A percentile compares a stretch with the other conserved stretches of the same genome.
phyloP scores from a whole-genome alignment of 208 protist genomes.

The Crithidia bombi region DNA sequence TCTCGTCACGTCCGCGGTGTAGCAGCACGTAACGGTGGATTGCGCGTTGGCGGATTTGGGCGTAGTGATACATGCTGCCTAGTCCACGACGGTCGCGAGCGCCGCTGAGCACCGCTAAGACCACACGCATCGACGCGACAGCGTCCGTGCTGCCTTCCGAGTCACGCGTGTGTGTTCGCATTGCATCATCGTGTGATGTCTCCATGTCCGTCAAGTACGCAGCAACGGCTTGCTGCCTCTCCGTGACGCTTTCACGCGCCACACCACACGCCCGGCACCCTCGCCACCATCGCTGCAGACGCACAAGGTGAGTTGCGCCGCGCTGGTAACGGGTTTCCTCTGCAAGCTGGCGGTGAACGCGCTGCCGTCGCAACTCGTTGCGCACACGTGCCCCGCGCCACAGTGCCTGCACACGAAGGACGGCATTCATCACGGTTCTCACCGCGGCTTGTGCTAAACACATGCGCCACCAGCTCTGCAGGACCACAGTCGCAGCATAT shows the following conservation, averaged over 20 bases:
- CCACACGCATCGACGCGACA: conserved; percentile 27
- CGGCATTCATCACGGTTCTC: neutral
- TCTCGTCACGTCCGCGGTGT: conserved; percentile 26
- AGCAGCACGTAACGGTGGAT: conserved; percentile 45
- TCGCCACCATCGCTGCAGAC: conserved; percentile 59
- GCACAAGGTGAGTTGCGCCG: conserved; percentile 11
- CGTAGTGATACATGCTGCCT: conserved; percentile 10
- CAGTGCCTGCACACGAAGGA: conserved; percentile 12
- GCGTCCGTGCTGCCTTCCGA: conserved; percentile 17
- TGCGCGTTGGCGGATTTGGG: conserved; percentile 37
- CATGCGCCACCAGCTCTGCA: conserved; percentile 69
- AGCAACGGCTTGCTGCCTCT: conserved; percentile 34
- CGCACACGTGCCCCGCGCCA: conserved; percentile 27
- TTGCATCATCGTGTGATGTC: conserved; percentile 27
- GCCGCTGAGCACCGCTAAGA: conserved; percentile 62
- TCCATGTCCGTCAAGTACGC: conserved; percentile 39
- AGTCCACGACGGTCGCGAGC: conserved; percentile 41
- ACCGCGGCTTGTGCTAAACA: conserved; percentile 2
- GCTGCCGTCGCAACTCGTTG: conserved; percentile 28
- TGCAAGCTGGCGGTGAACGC: conserved; percentile 38
- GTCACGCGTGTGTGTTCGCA: conserved; percentile 16
- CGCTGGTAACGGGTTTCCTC: conserved; percentile 34
- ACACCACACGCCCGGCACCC: conserved; percentile 16
- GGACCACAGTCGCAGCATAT: conserved; percentile 36
- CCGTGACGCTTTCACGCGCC: conserved; percentile 12